Percentiles rank a stretch among this genome's conserved stretches.
phyloP scores from a whole-genome alignment of 1,139 yeast species.

The Kodamaea arcana region DNA sequence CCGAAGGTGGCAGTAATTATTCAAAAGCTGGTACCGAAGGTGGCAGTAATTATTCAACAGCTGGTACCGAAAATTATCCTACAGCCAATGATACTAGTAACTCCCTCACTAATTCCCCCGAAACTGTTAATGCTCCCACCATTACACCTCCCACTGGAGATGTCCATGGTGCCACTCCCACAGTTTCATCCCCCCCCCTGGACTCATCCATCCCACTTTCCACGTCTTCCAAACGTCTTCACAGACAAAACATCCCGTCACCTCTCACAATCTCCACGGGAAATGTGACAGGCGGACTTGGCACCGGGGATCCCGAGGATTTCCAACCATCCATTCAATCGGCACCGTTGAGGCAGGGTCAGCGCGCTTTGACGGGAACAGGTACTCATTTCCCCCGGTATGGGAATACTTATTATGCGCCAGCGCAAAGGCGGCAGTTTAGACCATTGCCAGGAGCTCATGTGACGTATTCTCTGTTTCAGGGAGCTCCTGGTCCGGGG shows the following conservation, averaged over 20 bases:
- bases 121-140: too few relatives aligned
- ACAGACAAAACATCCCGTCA: constrained; percentile 42
- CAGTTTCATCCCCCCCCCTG: background rate
- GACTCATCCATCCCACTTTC: constrained; percentile 11
- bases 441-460: constrained; percentile 14
- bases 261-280: constrained; percentile 26
- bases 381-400: constrained; percentile 7
- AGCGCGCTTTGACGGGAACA: constrained; percentile 7
- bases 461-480: constrained; percentile 10
- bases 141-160: background rate
- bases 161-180: background rate
- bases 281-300: background rate
- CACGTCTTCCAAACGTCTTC: constrained; percentile 32
- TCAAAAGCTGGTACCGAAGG: background rate
- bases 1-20: background rate
- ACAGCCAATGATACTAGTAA: too few relatives aligned
- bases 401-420: constrained; percentile 7
- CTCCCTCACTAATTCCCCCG: too few relatives aligned
- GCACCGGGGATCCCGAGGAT: constrained; percentile 1
- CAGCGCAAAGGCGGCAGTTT: constrained; percentile 11
- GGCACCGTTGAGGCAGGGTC: constrained; percentile 36
- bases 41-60: background rate
- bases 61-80: background rate
- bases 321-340: constrained; percentile 35
- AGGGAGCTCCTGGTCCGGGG: constrained; percentile 1